Conservation (phyloP, 2,329 filamentous ascomycete species). For the Alternaria gaisen region DNA sequence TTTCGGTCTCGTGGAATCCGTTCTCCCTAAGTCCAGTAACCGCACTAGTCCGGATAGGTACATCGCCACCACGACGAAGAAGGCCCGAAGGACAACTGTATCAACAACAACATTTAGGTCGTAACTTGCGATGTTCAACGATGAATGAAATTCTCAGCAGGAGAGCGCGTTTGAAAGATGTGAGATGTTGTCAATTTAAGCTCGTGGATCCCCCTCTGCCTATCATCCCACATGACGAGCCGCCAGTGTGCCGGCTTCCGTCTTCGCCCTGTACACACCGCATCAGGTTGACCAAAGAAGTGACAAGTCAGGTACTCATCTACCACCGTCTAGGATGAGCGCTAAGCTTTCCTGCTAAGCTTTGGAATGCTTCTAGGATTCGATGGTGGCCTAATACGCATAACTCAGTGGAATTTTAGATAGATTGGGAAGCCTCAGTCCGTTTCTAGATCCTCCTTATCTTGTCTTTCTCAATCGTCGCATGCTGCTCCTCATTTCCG, state of each 20-base stretch:
- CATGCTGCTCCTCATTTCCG: background rate
- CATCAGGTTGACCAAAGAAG: background rate
- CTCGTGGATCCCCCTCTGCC: background rate
- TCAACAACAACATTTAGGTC: background rate
- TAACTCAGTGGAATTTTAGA: background rate
- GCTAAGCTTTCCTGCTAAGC: background rate
- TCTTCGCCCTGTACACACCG: background rate
- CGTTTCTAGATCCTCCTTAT: background rate
- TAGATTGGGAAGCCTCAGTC: background rate
- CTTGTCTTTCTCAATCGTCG: background rate
- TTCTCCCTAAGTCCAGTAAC: background rate
- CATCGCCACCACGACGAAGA: background rate
- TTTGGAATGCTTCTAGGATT: background rate
- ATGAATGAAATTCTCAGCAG: background rate
- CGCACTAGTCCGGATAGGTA: background rate
- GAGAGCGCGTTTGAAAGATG: background rate
- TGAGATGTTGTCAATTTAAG: background rate
- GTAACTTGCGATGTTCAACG: too few relatives aligned
- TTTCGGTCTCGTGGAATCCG: background rate
- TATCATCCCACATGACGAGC: background rate
- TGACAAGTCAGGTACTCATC: background rate
- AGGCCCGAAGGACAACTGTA: background rate
- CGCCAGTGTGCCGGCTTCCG: slow-evolving; percentile 1
- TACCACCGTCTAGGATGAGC: background rate
- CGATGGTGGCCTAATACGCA: background rate